Conservation (phyloP, 352 stramenopile genomes). For the Thraustochytrium striatum region DNA sequence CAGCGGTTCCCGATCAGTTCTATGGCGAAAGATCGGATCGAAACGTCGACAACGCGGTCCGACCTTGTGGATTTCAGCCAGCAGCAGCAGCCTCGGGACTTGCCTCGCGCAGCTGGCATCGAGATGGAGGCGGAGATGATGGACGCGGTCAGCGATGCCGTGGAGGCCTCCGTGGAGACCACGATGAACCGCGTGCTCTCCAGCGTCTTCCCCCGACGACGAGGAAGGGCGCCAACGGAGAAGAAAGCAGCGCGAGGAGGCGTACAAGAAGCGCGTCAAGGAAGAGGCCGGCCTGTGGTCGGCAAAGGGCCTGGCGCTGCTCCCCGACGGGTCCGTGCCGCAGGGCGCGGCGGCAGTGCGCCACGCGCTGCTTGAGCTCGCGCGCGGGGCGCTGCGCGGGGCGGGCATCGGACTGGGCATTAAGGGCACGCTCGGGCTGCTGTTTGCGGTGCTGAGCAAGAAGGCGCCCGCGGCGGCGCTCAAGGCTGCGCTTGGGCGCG, state of each 20-base stretch:
- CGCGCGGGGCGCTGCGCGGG: neutral
- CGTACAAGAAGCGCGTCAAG: too few species aligned
- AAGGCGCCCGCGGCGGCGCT: neutral
- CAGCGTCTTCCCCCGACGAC: neutral
- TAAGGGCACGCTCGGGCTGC: constrained; percentile 13
- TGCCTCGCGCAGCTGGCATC: too few species aligned
- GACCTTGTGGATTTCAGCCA: too few species aligned
- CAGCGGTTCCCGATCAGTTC: too few species aligned
- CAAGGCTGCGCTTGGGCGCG: neutral
- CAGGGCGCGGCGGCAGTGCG: neutral
- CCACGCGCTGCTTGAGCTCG: constrained; percentile 6
- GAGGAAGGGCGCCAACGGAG: too few species aligned
- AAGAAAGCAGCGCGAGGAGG: too few species aligned
- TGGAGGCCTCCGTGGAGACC: neutral
- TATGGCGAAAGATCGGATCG: too few species aligned
- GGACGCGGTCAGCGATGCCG: neutral
- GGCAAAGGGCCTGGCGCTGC: constrained; percentile 5
- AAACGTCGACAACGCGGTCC: too few species aligned
- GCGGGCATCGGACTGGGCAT: neutral
- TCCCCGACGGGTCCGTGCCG: constrained; percentile 18
- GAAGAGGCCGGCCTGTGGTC: too few species aligned
- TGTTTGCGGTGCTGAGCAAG: neutral
- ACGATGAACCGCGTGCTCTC: neutral
- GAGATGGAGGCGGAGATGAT: too few species aligned
- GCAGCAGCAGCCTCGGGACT: too few species aligned